Evolutionary conservation across 257 asterid genomes (phyloP).

Genomic region (Solanum gracilifrons): DNA sequence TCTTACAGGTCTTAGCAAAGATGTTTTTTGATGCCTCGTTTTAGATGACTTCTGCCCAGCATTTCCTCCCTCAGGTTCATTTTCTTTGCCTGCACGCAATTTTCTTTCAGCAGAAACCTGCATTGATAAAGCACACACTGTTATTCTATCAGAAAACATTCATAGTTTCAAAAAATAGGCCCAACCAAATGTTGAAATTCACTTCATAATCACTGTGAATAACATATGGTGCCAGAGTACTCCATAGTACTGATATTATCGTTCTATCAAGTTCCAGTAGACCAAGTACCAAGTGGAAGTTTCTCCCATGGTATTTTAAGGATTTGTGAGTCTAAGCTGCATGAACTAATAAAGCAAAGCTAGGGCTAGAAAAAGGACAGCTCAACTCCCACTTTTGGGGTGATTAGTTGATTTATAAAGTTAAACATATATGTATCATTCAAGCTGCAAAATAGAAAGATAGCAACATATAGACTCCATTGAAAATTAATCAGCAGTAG

Average conservation of each 20-base stretch:
- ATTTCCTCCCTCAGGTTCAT: slow-evolving; percentile 39
- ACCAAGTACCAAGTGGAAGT: neutral
- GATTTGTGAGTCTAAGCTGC: neutral
- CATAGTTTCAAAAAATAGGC: neutral
- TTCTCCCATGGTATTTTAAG: neutral
- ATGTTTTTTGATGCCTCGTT: slow-evolving; percentile 48
- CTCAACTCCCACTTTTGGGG: neutral
- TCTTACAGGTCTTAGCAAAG: slow-evolving; percentile 82
- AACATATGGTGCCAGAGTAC: neutral
- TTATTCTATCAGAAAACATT: neutral
- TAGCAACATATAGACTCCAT: neutral
- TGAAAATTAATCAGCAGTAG: neutral
- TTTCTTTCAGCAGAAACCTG: slow-evolving; percentile 83
- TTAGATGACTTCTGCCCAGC: slow-evolving; percentile 43
- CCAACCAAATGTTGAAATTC: neutral
- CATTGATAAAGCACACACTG: slow-evolving; percentile 10
- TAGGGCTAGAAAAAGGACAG: neutral
- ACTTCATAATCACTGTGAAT: neutral
- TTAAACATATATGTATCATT: neutral
- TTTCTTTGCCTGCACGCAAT: slow-evolving; percentile 56
- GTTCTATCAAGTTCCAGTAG: neutral
- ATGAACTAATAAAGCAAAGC: neutral
- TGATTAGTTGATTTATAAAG: neutral
- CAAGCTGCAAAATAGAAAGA: neutral
- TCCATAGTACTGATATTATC: neutral